Base-by-base conservation (phyloP, 192 early-diverging fungal species). In the Mortierella hygrophila region DNA sequence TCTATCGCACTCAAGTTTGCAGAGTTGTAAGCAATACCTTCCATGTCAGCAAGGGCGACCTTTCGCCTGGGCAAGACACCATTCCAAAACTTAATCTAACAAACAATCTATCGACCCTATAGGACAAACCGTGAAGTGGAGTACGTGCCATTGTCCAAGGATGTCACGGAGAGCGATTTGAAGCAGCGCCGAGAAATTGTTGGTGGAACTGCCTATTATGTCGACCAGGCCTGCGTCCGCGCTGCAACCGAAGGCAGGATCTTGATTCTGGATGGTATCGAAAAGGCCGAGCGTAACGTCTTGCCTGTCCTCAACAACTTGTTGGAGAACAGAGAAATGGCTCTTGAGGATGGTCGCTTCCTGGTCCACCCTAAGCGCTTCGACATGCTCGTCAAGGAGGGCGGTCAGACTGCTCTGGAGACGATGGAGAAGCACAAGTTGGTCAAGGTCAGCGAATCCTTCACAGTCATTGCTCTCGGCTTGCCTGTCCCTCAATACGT, bases 301-400 rank as follows among this genome's bases (percentile, higher is more conserved):
- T 82, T 97, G 40, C 96, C 96, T 8, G 93, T 97, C 35, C 84
- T 97, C 68, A 97, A 97, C 82, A 97, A 97, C 82, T 82, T 97
- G 80, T 79, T 97, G 49, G 96, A 97, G 81, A 97, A 97, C 81
- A 85, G 96, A 76, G 96, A 97, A 88, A 96, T 97, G 95, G 88
- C 89, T 37, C 85, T 96, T 40, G 96, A 97, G 74, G 95, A 97
- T 81, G 96, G 96, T 46, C 90, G 94, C 40, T 95, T 95, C 83
- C 89, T 97, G 35, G 92, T 95, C n/a, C 90, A 92, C 70, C 90
- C 93, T 26, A 91, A 92, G 72, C 93, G 93, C n/a, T 95, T 93
- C 75, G 93, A 94, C 74, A 87, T 88, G 38, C 82, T 95, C 15
- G 70, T 89, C 41, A 91, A 90, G 71, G 82, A 88, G 23, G 90